phyloP scores from a whole-genome alignment of 2,329 filamentous ascomycete species.

The Epichloe sibirici region DNA sequence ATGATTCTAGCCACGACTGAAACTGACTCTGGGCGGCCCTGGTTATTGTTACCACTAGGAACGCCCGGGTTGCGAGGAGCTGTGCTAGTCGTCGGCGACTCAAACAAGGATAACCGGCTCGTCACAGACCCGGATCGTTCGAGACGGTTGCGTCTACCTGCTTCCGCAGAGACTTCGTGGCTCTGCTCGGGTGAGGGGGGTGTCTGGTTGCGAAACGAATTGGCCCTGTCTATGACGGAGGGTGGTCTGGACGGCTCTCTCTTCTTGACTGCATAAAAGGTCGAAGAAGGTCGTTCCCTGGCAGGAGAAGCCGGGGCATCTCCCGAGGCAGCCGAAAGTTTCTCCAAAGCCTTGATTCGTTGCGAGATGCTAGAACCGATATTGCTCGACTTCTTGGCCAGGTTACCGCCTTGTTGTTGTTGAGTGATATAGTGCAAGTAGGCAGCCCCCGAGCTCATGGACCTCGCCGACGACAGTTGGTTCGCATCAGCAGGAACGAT shows the following conservation, averaged over 20 bases:
- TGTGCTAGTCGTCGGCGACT: conserved; percentile 20
- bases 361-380: conserved; percentile 86
- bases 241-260: conserved; percentile 33
- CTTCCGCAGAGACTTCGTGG: conserved; percentile 35
- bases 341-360: conserved; percentile 86
- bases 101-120: conserved; percentile 44
- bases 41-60: conserved; percentile 20
- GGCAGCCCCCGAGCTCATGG: conserved; percentile 44
- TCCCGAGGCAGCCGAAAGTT: conserved; percentile 41
- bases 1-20: conserved; percentile 80
- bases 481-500: conserved; percentile 33
- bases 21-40: conserved; percentile 58
- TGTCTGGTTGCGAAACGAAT: conserved; percentile 22
- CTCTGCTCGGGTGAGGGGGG: conserved; percentile 27
- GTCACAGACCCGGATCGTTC: conserved; percentile 42
- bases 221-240: conserved; percentile 32
- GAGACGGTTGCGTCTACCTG: conserved; percentile 21
- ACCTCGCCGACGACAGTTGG: conserved; percentile 32
- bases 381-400: conserved; percentile 52
- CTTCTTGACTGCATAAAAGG: conserved; percentile 49
- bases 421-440: conserved; percentile 42
- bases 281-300: conserved; percentile 34
- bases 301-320: conserved; percentile 13
- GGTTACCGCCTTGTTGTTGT: conserved; percentile 34
- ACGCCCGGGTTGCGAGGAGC: conserved; percentile 10